Base-by-base conservation (phyloP, 169 alveolate genomes). In the Plasmodium knowlesi region DNA sequence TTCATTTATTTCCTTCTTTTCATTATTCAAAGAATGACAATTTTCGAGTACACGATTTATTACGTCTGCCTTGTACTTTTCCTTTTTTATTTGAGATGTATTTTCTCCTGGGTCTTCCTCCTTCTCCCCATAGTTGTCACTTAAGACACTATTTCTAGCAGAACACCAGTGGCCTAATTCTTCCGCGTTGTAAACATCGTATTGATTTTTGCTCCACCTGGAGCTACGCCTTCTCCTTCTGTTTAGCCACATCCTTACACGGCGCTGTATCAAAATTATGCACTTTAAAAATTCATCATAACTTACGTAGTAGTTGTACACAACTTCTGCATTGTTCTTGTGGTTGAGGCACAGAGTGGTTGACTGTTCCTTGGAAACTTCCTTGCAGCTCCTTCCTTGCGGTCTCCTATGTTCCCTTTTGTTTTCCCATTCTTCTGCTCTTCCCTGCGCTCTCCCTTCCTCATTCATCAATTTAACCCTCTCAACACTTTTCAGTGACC, bases 241-340 rank as follows among this genome's bases (percentile, higher is more conserved):
- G 46, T 5, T 12, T 79, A 89, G 5, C 94, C 94, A 89, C 37
- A 61, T 89, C 50, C 46, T 89, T 25, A 89, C 61, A 39, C 37
- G 39, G 50, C 73, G 22, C 50, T 89, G 94, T 79, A 89, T 79
- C 41, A 79, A 89, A 57, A 67, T 41, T 28, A 89, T 19, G 53
- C 34, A 39, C 30, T 79, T 78, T 57, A 89, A 79, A 34, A 89
- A 79, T 28, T 43, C 8, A 9, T 57, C 74, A 22, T 79, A 79
- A 54, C 39, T 79, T 50, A 70, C 1, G 50, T 89, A 61, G 32
- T 89, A 89, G 12, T n/a, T 61, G 54, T 72, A 89, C 72, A 79
- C 73, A 89, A 89, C 72, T 37, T 79, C 78, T 57, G 70, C 12
- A 37, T 39, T 89, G 10, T 89, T 89, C 28, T 67, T 32, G 34